Evolutionary conservation across 805 yeast genomes (phyloP), one percentile per base, ranked within the genome.

Genomic region (Saccharomyces jurei): DNA sequence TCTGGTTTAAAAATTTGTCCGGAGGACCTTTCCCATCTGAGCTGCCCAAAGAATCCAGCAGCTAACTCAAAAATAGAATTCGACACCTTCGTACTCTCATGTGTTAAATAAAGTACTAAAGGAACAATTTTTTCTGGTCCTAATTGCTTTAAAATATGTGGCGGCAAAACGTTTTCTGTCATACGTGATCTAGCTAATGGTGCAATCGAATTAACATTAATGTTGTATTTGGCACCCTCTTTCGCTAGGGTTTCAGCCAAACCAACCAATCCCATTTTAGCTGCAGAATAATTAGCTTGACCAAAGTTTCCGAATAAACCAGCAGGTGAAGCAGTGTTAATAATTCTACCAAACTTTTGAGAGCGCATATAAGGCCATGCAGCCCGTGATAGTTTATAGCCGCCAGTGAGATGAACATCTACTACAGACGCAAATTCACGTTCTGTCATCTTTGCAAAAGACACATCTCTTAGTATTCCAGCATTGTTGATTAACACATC

Each of bases 291-390:
- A 74, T 92, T 92, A 46, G 96, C 82, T 74, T 92, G 99, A 50
- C 99, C 99, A 73, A 91, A 92, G 74, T 90, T 90, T 58, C 99
- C 99, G 70, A 86, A 92, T 60, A 92, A 78, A 25, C 99, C 99
- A 36, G 98, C 98, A 3, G 98, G 97, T 3, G 97, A 90, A 28
- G 96, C 83, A n/a, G 97, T 91, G 79, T 89, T 91, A 64, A 92
- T 73, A 63, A 92, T 80, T 63, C 98, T 80, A 60, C 99, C 99
- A 67, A 77, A 92, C 57, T 82, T 81, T 72, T 94, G 97, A 60
- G 87, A 74, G 68, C 82, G 82, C 77, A 92, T 81, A 68, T 86
- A 78, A 8, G 92, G 90, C 98, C 98, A 92, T 44, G 97, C 96
- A 25, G 96, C 91, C 62, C 80, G 79, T 48, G 96, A 84, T 53